A percentile compares a stretch with the other conserved stretches of the same genome.
These are phyloP conservation scores for Atractiella rhizophila DNA, from an alignment of 768 basidiomycete genomes.

Conservation along the genomic window DNA sequence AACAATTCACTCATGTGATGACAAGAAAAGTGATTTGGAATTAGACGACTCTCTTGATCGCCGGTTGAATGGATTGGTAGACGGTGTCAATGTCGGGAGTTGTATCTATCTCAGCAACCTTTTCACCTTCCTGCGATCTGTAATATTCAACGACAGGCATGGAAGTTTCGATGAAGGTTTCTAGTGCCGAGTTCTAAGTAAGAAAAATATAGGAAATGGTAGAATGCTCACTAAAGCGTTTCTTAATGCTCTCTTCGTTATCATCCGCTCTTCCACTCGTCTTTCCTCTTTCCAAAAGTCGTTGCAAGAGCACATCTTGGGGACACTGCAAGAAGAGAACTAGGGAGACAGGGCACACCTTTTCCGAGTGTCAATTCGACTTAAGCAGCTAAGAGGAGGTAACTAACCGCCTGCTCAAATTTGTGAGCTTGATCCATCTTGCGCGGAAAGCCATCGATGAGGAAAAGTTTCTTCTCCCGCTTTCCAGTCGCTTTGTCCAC, in stretches of 20 bases:
- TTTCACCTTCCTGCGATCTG: background rate
- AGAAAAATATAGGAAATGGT: background rate
- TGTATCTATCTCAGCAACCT: constrained; percentile 21
- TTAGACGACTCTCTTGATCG: constrained; percentile 33
- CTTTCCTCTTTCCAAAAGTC: constrained; percentile 68
- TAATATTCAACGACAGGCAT: constrained; percentile 53
- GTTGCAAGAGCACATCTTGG: constrained; percentile 60
- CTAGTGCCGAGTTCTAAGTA: constrained; percentile 18
- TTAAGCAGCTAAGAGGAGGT: background rate
- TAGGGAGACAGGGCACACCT: constrained; percentile 47
- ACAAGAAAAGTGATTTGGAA: no score
- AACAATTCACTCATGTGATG: no score
- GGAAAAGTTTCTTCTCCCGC: constrained; percentile 43
- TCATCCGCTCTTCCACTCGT: constrained; percentile 91
- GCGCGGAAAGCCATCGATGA: constrained; percentile 90
- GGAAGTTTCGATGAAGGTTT: constrained; percentile 58
- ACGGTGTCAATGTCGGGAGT: constrained; percentile 41
- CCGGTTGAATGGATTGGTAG: constrained; percentile 33
- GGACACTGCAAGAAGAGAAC: constrained; percentile 71
- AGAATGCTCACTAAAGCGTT: constrained; percentile 85
- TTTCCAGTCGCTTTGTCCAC: constrained; percentile 26
- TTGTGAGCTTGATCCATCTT: constrained; percentile 93
- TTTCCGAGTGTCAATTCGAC: background rate
- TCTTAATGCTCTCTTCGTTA: constrained; percentile 76
- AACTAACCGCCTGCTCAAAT: constrained; percentile 57